Conservation (phyloP, 2,329 filamentous ascomycete genomes). For the Incumbomyces delicatus region DNA sequence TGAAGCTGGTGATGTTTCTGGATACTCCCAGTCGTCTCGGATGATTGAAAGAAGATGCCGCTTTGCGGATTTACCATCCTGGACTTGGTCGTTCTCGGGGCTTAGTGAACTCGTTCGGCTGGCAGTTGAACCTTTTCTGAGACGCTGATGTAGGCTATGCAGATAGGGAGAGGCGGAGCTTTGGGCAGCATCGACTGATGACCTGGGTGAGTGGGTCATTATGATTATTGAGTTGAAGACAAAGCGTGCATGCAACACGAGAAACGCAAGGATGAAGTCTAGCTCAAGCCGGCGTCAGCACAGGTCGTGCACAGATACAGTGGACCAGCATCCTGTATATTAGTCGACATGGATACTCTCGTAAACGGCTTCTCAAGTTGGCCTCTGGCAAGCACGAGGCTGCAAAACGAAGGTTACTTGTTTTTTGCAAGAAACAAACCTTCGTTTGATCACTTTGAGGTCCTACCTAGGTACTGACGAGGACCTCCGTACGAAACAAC, state of each 20-base stretch:
- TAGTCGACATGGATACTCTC: no score
- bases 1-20: conserved; percentile 7
- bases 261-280: not conserved
- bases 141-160: conserved; percentile 16
- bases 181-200: conserved; percentile 1
- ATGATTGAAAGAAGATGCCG: conserved; percentile 14
- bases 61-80: conserved; percentile 14
- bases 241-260: not conserved
- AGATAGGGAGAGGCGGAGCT: conserved; percentile 10
- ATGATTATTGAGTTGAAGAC: not conserved
- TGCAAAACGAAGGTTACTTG: no score
- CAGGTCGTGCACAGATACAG: not conserved
- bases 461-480: no score
- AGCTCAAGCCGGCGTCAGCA: conserved; percentile 3
- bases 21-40: conserved; percentile 20
- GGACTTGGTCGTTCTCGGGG: conserved; percentile 1
- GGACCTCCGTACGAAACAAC: no score
- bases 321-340: no score
- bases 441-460: no score
- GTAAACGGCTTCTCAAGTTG: no score
- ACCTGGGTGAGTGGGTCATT: conserved; percentile 5
- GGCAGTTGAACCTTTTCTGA: conserved; percentile 18
- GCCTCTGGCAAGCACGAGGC: no score
- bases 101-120: conserved; percentile 10
- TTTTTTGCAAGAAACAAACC: no score